These are phyloP conservation scores for Alnus rubra DNA, from an alignment of 306 rosid genomes.

Conservation along the genomic window DNA sequence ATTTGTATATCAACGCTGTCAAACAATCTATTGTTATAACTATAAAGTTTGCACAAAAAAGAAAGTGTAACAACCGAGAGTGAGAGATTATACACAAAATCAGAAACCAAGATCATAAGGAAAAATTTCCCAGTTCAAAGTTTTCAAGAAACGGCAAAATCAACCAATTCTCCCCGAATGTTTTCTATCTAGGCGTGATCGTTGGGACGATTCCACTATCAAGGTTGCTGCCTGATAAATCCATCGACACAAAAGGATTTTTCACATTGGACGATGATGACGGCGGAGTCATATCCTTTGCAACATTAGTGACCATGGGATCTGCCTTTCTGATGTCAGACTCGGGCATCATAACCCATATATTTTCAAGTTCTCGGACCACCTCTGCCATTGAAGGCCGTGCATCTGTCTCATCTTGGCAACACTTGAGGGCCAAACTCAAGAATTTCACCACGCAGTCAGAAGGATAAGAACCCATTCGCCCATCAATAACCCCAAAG, in stretches of 20 bases:
- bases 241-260: conserved; percentile 63
- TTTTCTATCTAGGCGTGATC: conserved; percentile 77
- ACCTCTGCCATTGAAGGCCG: conserved; percentile 89
- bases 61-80: background rate
- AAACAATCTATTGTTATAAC: background rate
- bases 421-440: conserved; percentile 72
- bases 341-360: conserved; percentile 68
- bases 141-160: background rate
- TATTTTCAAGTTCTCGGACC: conserved; percentile 76
- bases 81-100: background rate
- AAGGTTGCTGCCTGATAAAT: conserved; percentile 85
- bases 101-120: background rate
- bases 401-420: conserved; percentile 67
- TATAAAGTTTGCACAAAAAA: background rate
- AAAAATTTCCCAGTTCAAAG: background rate
- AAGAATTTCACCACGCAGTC: conserved; percentile 69
- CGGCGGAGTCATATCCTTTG: conserved; percentile 45
- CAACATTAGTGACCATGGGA: conserved; percentile 32
- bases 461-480: conserved; percentile 80
- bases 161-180: background rate
- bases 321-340: conserved; percentile 47
- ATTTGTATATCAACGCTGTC: background rate
- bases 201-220: conserved; percentile 78
- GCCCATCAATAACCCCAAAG: conserved; percentile 61
- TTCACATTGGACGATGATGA: conserved; percentile 55